Percentiles rank a stretch among this genome's conserved stretches.
Evolutionary conservation across 1,284 basidiomycete genomes (phyloP).

Genomic region (Omphalotus olearius): DNA sequence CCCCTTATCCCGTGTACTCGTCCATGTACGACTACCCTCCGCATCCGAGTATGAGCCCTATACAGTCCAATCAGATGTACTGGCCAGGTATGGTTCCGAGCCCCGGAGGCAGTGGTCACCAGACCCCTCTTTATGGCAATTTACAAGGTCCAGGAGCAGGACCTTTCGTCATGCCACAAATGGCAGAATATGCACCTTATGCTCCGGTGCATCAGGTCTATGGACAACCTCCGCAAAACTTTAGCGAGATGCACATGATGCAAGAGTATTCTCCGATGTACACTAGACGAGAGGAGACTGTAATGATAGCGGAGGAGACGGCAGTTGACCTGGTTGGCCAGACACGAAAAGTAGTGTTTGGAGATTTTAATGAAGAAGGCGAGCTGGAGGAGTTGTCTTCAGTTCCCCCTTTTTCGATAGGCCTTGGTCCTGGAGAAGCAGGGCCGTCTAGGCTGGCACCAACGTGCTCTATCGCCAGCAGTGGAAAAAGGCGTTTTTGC

Average conservation of each 20-base stretch:
- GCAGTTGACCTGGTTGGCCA: too few relatives aligned
- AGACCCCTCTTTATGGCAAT: conserved; percentile 2
- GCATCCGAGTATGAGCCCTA: not conserved
- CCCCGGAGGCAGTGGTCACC: conserved; percentile 6
- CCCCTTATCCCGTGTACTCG: conserved; percentile 8
- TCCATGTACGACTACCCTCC: conserved; percentile 7
- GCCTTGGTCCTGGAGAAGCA: conserved; percentile 37
- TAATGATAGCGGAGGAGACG: too few relatives aligned
- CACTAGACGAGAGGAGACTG: too few relatives aligned
- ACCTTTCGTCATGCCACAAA: not conserved
- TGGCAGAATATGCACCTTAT: not conserved
- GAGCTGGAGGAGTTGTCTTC: conserved; percentile 20
- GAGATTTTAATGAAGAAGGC: conserved; percentile 8
- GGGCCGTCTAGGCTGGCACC: conserved; percentile 29
- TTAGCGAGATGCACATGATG: too few relatives aligned
- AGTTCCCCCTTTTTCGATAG: conserved; percentile 40
- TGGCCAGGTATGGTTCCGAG: not conserved
- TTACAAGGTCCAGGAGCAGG: not conserved
- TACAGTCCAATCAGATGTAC: not conserved
- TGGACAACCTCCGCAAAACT: not conserved
- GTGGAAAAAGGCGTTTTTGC: too few relatives aligned
- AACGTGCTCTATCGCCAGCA: not conserved
- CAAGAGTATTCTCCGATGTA: too few relatives aligned
- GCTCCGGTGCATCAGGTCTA: not conserved
- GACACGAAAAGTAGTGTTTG: conserved; percentile 5